Conservation (phyloP, 805 yeast species). For the Wickerhamomyces ciferrii region DNA sequence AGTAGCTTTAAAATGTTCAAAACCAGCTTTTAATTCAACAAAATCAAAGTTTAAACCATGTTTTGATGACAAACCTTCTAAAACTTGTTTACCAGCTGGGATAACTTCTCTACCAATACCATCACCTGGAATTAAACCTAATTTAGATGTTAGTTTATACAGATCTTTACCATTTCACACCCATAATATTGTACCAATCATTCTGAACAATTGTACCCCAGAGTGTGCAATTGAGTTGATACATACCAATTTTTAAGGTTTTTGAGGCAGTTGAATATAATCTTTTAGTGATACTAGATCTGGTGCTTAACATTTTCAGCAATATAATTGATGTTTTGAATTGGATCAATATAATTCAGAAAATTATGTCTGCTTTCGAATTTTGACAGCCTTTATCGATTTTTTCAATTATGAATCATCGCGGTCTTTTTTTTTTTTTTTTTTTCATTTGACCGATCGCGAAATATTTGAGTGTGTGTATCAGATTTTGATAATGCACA, state of each 20-base stretch:
- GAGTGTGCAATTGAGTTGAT: background rate
- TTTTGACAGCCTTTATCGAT: no score
- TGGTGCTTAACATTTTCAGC: slow-evolving; percentile 15
- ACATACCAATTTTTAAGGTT: slow-evolving; percentile 45
- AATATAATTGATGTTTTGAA: no score
- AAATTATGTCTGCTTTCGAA: no score
- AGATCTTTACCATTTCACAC: background rate
- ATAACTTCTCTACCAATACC: slow-evolving; percentile 98
- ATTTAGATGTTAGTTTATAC: slow-evolving; percentile 7
- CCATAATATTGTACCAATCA: no score
- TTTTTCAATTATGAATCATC: no score
- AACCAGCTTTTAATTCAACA: slow-evolving; percentile 88
- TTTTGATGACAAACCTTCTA: slow-evolving; percentile 75
- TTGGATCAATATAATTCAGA: no score
- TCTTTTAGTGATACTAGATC: background rate
- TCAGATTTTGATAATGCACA: no score
- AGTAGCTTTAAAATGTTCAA: slow-evolving; percentile 87
- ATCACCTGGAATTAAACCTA: slow-evolving; percentile 90
- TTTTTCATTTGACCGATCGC: no score
- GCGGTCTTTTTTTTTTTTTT: no score
- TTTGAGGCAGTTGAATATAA: slow-evolving; percentile 34
- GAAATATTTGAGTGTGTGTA: no score
- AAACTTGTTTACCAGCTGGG: slow-evolving; percentile 88
- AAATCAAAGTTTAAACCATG: slow-evolving; percentile 80
- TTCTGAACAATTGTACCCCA: no score